Evolutionary conservation across 2,329 filamentous ascomycete species (phyloP), one percentile per base, ranked within the genome.

Genomic region (Aspergillus transmontanensis): DNA sequence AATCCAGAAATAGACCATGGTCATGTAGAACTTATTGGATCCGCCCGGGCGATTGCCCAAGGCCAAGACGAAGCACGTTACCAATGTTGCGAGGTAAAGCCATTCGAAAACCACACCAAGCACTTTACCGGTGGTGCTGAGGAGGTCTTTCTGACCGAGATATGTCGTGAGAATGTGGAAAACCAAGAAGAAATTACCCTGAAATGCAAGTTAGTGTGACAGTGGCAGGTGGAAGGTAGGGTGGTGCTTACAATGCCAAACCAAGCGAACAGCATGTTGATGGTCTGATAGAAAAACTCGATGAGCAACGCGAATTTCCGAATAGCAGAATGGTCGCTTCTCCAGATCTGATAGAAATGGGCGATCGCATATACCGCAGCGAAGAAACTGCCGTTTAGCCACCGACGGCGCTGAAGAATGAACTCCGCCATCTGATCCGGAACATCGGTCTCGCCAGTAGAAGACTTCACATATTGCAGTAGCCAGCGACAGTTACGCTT

Each of bases 401-500:
- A 99, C 80, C 95, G 90, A 82, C 95, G 90, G 78, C 95, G 90
- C 81, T 99, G 95, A 57, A 97, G 85, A 75, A 99, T 95, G 76
- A 99, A 89, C 73, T 99, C 95, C 26, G 94, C 91, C 81, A 97
- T 95, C 28, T 90, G 90, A 67, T 96, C 94, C 0, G 95, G 95
- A 36, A 99, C 95, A 80, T 99, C 95, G 1, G 95, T 99, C 83
- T 99, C 95, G 68, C 95, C 95, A 11, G 88, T 97, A 14, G 95
- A 92, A 2, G 94, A 97, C 81, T 99, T 99, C 83, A 99, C 95
- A 75, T 99, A 99, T 75, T 97, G 94, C 72, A 99, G 81, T 64
- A 98, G 92, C 95, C 95, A 99, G 74, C 94, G 91, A 76, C 94
- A 97, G 76, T 97, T 97, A 67, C 95, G 89, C 82, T 99, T 99